Base-by-base conservation (phyloP, 2,329 filamentous ascomycete genomes). In the Phaeosphaeria sp. region DNA sequence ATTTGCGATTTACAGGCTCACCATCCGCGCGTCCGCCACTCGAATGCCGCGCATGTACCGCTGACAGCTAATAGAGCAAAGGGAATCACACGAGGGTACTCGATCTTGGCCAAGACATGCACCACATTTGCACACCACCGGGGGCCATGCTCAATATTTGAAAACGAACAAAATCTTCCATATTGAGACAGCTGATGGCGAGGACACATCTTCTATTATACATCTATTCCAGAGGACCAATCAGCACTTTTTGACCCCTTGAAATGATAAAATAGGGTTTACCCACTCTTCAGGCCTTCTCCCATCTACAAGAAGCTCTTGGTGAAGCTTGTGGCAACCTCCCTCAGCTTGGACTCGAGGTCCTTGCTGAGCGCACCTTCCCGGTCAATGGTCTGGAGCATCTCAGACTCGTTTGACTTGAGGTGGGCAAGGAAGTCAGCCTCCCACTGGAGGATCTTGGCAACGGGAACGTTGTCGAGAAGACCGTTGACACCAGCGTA, bases 401-500 rank as follows among this genome's bases (percentile, higher is more conserved):
- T 82, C 65, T 93, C 93, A 50, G 87, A 76, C 87, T 97, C 91
- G 86, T 94, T 96, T 80, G 87, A 90, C 87, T 89, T 93, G 78
- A 99, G 86, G 87, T 97, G 91, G 70, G 90, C 84, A 64, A 97
- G 85, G 90, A 96, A 96, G 84, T 98, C 94, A 76, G 89, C 72
- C 87, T 99, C 95, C 93, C 94, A 99, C 80, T 88, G 81, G 66
- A 95, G 88, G 73, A 99, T 90, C 90, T 94, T 96, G 88, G 67
- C 79, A 78, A 98, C 95, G 66, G 95, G 95, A 69, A 99, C 86
- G 73, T 66, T 78, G 85, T 99, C 95, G 71, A 99, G 89, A 84
- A 87, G 84, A 86, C 95, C 95, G 84, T 98, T 98, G 85, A 99
- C 92, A 96, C 95, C 95, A 70, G 95, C 94, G 84, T 88, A 99